phyloP scores from a whole-genome alignment of 192 early-diverging fungal species.

The Coemansia sp. region DNA sequence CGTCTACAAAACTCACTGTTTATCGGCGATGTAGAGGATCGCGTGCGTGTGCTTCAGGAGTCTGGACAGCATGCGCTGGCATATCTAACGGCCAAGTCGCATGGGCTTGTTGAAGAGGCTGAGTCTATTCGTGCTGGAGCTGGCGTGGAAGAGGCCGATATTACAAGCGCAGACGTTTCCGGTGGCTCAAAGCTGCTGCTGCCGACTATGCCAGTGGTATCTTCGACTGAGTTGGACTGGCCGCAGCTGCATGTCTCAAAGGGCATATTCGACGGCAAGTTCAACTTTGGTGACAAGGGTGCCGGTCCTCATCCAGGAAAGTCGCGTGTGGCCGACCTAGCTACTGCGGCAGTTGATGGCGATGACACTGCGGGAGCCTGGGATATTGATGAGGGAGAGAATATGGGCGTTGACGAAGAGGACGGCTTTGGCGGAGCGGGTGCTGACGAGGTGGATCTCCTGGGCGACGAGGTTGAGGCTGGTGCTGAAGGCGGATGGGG shows the following conservation, averaged over 20 bases:
- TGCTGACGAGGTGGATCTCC: conserved; percentile 33
- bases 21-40: conserved; percentile 90
- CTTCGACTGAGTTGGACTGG: conserved; percentile 85
- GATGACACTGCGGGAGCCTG: conserved; percentile 70
- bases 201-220: conserved; percentile 70
- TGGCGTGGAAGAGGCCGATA: conserved; percentile 66
- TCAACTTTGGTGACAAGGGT: conserved; percentile 57
- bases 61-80: conserved; percentile 89
- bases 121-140: conserved; percentile 74
- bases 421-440: conserved; percentile 48
- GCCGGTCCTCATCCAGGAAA: conserved; percentile 48
- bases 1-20: conserved; percentile 92
- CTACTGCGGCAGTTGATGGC: conserved; percentile 56
- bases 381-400: conserved; percentile 69
- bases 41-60: conserved; percentile 78
- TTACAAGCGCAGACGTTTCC: conserved; percentile 34
- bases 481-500: conserved; percentile 79
- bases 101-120: conserved; percentile 84
- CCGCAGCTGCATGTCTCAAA: conserved; percentile 75
- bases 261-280: conserved; percentile 81
- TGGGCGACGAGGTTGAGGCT: conserved; percentile 57
- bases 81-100: conserved; percentile 87
- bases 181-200: conserved; percentile 59
- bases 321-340: conserved; percentile 60
- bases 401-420: conserved; percentile 49